A percentile compares a stretch with the other conserved stretches of the same genome.
Conservation (phyloP, 257 asterid species). For the Nicotiana benthamiana region DNA sequence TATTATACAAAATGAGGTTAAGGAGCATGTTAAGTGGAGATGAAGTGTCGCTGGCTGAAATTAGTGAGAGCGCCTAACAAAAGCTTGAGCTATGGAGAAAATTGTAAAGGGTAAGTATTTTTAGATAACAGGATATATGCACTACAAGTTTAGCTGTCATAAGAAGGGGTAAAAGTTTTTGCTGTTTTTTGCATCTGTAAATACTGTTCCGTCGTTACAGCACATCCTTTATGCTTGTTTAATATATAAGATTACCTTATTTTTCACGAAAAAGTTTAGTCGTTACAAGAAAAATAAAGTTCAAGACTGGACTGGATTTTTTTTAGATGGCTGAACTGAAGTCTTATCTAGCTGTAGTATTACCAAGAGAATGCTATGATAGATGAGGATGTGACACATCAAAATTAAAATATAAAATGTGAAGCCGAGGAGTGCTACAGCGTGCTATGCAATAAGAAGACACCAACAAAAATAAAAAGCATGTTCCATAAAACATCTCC, state of each 20-base stretch:
- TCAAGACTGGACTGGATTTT: not conserved
- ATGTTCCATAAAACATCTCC: not conserved
- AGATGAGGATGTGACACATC: not conserved
- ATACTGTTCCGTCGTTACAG: not conserved
- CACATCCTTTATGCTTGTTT: conserved; percentile 2
- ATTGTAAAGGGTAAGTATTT: not conserved
- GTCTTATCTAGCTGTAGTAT: not conserved
- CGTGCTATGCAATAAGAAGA: not conserved
- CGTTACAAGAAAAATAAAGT: not conserved
- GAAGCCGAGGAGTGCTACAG: not conserved
- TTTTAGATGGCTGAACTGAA: not conserved
- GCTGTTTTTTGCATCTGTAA: not conserved
- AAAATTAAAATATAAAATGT: not conserved
- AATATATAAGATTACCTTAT: not conserved
- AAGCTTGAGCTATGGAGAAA: not conserved
- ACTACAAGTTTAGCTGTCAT: not conserved
- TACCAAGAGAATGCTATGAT: not conserved
- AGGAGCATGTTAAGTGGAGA: not conserved
- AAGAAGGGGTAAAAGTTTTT: not conserved
- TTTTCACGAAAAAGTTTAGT: not conserved
- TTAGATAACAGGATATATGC: not conserved
- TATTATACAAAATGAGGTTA: not conserved
- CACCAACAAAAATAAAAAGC: not conserved
- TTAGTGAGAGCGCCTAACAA: not conserved
- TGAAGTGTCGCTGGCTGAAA: not conserved